Evolutionary conservation across 768 basidiomycete species (phyloP).

Genomic region (Amanita pallidorosea): DNA sequence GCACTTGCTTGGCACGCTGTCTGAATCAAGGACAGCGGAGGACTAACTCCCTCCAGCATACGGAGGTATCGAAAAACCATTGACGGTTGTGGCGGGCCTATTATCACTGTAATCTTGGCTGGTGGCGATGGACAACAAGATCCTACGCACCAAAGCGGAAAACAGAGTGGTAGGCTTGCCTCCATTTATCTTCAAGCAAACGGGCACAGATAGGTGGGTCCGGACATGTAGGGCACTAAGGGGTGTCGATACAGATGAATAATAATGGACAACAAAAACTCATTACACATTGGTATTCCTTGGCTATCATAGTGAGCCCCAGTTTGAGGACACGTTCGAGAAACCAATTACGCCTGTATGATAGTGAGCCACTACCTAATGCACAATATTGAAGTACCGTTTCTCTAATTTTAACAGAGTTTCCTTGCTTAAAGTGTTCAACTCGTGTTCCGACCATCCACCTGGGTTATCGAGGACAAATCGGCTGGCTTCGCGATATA

Average conservation of each 20-base stretch:
- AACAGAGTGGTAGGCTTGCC: conserved; percentile 76
- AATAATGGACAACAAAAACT: neutral
- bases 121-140: neutral
- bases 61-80: conserved; percentile 91
- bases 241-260: neutral
- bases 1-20: conserved; percentile 84
- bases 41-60: conserved; percentile 83
- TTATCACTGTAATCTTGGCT: conserved; percentile 2
- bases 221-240: conserved; percentile 74
- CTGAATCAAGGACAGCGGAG: conserved; percentile 77
- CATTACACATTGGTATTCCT: conserved; percentile 89
- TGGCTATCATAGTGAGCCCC: conserved; percentile 75
- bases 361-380: neutral
- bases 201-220: conserved; percentile 73
- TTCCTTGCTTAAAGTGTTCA: conserved; percentile 70
- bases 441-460: conserved; percentile 71
- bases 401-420: conserved; percentile 88
- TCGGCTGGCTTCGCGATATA: conserved; percentile 83
- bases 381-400: conserved; percentile 28
- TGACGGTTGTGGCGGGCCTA: conserved; percentile 79
- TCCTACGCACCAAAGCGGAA: conserved; percentile 64
- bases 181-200: conserved; percentile 88
- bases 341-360: conserved; percentile 80
- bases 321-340: conserved; percentile 90
- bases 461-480: conserved; percentile 91